These are phyloP conservation scores for Diaporthe ampelina DNA, from an alignment of 2,329 filamentous ascomycete genomes.

Conservation along the genomic window DNA sequence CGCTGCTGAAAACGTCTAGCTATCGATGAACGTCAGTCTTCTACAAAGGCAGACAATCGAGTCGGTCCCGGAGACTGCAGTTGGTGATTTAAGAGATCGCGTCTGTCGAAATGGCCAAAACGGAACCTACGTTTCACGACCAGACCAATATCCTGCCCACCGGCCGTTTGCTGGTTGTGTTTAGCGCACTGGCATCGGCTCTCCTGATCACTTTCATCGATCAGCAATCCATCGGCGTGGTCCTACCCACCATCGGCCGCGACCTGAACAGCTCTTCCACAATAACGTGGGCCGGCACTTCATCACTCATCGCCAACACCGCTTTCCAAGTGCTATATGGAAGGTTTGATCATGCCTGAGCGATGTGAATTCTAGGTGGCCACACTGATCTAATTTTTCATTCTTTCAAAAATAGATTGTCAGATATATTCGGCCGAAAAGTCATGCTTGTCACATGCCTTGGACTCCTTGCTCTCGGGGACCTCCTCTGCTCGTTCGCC, in stretches of 20 bases:
- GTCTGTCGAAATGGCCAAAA: constrained; percentile 30
- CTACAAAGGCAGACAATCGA: background rate
- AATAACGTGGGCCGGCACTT: constrained; percentile 69
- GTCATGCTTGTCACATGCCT: constrained; percentile 68
- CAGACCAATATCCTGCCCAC: constrained; percentile 70
- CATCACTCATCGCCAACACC: constrained; percentile 69
- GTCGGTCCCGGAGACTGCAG: background rate
- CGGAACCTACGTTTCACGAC: constrained; percentile 54
- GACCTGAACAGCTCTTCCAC: constrained; percentile 62
- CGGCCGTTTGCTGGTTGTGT: constrained; percentile 63
- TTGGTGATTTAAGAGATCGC: background rate
- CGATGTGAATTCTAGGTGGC: background rate
- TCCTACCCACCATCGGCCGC: constrained; percentile 65
- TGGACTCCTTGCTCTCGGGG: constrained; percentile 66
- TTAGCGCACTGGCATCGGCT: constrained; percentile 64
- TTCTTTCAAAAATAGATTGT: constrained; percentile 51
- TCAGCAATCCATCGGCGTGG: constrained; percentile 67
- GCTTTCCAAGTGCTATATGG: constrained; percentile 75
- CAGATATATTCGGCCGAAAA: constrained; percentile 73
- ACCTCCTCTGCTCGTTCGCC: constrained; percentile 71
- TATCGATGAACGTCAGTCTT: background rate
- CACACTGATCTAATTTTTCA: too few species aligned
- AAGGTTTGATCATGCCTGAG: background rate
- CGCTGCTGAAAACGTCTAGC: background rate
- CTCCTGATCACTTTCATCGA: constrained; percentile 70